Conservation (phyloP, 2,329 filamentous ascomycete species). For the Aspergillus sclerotialis region DNA sequence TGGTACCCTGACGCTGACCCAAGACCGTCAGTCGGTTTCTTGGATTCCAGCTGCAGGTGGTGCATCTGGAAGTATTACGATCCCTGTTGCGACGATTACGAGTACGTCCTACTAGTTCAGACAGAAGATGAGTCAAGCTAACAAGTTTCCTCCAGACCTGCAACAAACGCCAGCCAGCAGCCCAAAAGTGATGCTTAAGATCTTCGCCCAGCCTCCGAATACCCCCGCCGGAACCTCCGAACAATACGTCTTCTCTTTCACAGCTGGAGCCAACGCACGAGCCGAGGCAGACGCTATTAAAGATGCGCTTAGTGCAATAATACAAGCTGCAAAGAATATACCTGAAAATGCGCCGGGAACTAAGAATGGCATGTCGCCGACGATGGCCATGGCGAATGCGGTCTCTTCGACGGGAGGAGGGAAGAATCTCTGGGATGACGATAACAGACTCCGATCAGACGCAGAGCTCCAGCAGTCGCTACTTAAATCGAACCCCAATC, state of each 20-base stretch:
- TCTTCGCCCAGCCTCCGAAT: slow-evolving; percentile 64
- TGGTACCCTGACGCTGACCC: slow-evolving; percentile 68
- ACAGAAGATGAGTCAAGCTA: slow-evolving; percentile 1
- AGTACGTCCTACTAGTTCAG: slow-evolving; percentile 53
- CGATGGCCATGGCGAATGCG: slow-evolving; percentile 72
- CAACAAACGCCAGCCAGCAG: slow-evolving; percentile 89
- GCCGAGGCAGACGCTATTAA: slow-evolving; percentile 80
- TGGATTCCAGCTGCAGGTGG: slow-evolving; percentile 67
- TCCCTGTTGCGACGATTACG: slow-evolving; percentile 69
- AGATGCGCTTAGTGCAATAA: slow-evolving; percentile 69
- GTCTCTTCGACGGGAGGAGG: slow-evolving; percentile 43
- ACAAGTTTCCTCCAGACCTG: slow-evolving; percentile 55
- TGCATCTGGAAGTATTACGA: slow-evolving; percentile 58
- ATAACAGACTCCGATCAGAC: slow-evolving; percentile 68
- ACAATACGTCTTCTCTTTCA: slow-evolving; percentile 84
- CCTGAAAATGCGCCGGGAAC: slow-evolving; percentile 27
- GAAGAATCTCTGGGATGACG: slow-evolving; percentile 68
- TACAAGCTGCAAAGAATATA: slow-evolving; percentile 59
- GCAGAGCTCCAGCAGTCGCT: slow-evolving; percentile 80
- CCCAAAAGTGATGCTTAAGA: slow-evolving; percentile 87
- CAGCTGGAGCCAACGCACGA: slow-evolving; percentile 66
- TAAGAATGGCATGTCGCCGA: slow-evolving; percentile 50
- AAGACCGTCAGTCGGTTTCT: slow-evolving; percentile 65
- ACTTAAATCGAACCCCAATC: slow-evolving; percentile 66
- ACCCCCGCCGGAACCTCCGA: slow-evolving; percentile 40